A percentile compares a stretch with the other conserved stretches of the same genome.
Conservation (phyloP, 768 basidiomycete species). For the Pholiota molesta region DNA sequence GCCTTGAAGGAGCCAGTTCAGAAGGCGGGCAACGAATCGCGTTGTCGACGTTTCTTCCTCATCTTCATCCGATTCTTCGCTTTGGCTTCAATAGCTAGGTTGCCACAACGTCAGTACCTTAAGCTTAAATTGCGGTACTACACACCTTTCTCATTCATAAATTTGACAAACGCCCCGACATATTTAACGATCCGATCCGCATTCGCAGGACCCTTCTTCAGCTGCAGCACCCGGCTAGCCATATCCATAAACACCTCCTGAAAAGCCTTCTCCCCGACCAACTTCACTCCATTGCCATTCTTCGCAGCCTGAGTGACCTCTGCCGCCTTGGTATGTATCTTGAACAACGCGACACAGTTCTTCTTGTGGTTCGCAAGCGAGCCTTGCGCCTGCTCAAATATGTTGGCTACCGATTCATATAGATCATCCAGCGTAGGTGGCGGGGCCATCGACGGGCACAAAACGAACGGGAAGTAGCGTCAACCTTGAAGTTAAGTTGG, state of each 20-base stretch:
- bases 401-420: slow-evolving; percentile 36
- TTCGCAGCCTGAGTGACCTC: slow-evolving; percentile 52
- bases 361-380: slow-evolving; percentile 91
- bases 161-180: slow-evolving; percentile 80
- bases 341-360: slow-evolving; percentile 86
- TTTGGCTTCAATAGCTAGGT: slow-evolving; percentile 18
- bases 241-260: slow-evolving; percentile 75
- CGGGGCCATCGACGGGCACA: slow-evolving; percentile 24
- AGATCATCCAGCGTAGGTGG: slow-evolving; percentile 33
- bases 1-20: slow-evolving; percentile 78
- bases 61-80: slow-evolving; percentile 44
- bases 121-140: neutral
- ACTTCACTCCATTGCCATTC: slow-evolving; percentile 43
- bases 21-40: slow-evolving; percentile 66
- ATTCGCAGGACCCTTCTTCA: slow-evolving; percentile 86
- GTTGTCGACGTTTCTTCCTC: slow-evolving; percentile 68
- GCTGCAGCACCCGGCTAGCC: slow-evolving; percentile 67
- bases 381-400: slow-evolving; percentile 81
- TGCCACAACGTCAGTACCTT: neutral
- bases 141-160: slow-evolving; percentile 83
- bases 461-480: neutral
- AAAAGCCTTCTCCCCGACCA: slow-evolving; percentile 80
- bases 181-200: slow-evolving; percentile 89
- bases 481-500: neutral
- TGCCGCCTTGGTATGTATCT: slow-evolving; percentile 74